phyloP scores from a whole-genome alignment of 805 yeast genomes.

The Candida maris region DNA sequence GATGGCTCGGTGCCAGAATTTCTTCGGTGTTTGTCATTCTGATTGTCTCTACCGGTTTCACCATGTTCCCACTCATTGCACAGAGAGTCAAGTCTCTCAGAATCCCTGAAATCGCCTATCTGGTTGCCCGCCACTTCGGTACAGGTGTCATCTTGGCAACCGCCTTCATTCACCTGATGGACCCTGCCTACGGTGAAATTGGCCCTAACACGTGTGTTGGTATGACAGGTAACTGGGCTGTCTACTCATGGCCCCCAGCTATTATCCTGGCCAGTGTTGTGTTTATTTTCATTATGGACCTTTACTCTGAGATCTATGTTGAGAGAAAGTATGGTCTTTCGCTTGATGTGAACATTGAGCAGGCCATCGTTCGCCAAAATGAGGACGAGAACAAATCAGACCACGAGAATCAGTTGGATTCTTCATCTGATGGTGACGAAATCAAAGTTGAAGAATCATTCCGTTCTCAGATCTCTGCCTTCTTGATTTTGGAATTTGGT shows the following conservation, averaged over 20 bases:
- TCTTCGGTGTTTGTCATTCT: conserved; percentile 59
- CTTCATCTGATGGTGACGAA: too few species aligned
- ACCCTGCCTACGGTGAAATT: conserved; percentile 58
- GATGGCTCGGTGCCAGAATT: conserved; percentile 39
- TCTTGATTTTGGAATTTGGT: conserved; percentile 70
- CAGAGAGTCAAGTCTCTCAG: conserved; percentile 49
- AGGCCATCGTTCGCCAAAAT: neutral
- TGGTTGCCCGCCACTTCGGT: conserved; percentile 79
- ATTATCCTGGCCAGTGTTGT: conserved; percentile 44
- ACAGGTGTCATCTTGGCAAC: conserved; percentile 81
- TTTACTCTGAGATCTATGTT: conserved; percentile 39
- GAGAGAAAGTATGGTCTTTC: conserved; percentile 30
- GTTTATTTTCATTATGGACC: conserved; percentile 43
- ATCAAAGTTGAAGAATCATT: conserved; percentile 37
- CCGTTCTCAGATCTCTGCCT: conserved; percentile 41
- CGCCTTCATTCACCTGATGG: conserved; percentile 66
- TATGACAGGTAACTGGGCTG: conserved; percentile 37
- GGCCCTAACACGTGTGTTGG: conserved; percentile 53
- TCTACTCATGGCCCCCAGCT: conserved; percentile 49
- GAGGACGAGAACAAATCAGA: neutral
- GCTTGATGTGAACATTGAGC: conserved; percentile 25
- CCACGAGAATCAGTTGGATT: neutral
- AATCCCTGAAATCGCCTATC: conserved; percentile 54
- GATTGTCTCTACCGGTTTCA: conserved; percentile 50
- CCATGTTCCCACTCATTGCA: conserved; percentile 54